Percentiles rank a stretch among this genome's conserved stretches.
Conservation (phyloP, 805 yeast genomes). For the Metschnikowia lunata region DNA sequence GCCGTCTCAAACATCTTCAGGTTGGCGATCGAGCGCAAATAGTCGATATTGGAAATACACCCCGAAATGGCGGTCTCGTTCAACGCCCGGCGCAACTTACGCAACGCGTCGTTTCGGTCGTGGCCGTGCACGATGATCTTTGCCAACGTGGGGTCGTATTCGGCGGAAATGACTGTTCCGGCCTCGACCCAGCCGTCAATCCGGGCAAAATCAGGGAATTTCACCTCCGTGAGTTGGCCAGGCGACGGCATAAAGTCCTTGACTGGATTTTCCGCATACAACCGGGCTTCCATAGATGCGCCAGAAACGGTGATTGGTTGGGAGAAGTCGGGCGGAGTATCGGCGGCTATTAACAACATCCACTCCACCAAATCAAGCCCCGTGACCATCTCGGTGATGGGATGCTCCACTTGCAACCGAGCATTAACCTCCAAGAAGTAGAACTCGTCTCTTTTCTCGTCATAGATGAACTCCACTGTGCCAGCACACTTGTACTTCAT, state of each 20-base stretch:
- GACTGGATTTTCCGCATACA: constrained; percentile 95
- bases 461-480: constrained; percentile 94
- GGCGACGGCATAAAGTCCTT: constrained; percentile 95
- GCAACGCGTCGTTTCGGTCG: constrained; percentile 80
- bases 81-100: constrained; percentile 72
- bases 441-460: constrained; percentile 78
- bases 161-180: constrained; percentile 85
- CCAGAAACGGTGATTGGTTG: constrained; percentile 63
- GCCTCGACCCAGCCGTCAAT: constrained; percentile 91
- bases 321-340: constrained; percentile 74
- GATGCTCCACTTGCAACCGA: constrained; percentile 96
- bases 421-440: constrained; percentile 96
- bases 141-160: constrained; percentile 94
- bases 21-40: constrained; percentile 77
- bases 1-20: constrained; percentile 82
- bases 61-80: constrained; percentile 86
- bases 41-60: constrained; percentile 85
- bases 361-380: constrained; percentile 94
- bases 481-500: constrained; percentile 96
- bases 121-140: constrained; percentile 93
- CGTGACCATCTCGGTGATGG: constrained; percentile 92
- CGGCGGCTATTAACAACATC: constrained; percentile 93
- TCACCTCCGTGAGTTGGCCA: constrained; percentile 82
- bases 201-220: constrained; percentile 88
- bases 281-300: constrained; percentile 93